Evolutionary conservation across 257 asterid species (phyloP).

Genomic region (Knoxia roxburghii): DNA sequence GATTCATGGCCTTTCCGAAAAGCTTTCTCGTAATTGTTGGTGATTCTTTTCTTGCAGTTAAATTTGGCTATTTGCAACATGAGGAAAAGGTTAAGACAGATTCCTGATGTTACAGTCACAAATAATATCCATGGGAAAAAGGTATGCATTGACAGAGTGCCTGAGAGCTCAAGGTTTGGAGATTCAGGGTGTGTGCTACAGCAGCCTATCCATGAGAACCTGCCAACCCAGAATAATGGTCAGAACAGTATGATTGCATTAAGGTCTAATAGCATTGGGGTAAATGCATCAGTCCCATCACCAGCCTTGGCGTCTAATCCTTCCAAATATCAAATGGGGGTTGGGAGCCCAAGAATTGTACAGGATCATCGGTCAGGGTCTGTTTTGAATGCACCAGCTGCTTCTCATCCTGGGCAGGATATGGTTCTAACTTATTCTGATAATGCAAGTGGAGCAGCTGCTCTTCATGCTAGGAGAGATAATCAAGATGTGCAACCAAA

Average conservation of each 20-base stretch:
- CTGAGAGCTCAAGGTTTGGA: slow-evolving; percentile 59
- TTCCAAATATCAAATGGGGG: slow-evolving; percentile 49
- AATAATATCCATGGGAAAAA: slow-evolving; percentile 58
- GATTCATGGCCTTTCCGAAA: slow-evolving; percentile 1
- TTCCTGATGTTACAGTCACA: slow-evolving; percentile 50
- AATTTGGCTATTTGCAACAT: slow-evolving; percentile 58
- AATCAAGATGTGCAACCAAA: slow-evolving; percentile 61
- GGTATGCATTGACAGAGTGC: slow-evolving; percentile 54
- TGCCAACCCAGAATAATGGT: slow-evolving; percentile 49
- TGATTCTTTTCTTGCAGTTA: slow-evolving; percentile 42
- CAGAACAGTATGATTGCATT: slow-evolving; percentile 44
- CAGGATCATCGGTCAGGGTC: slow-evolving; percentile 70
- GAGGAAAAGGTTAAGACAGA: slow-evolving; percentile 65
- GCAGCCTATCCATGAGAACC: slow-evolving; percentile 53
- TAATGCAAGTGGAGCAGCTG: slow-evolving; percentile 35
- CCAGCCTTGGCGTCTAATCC: slow-evolving; percentile 52
- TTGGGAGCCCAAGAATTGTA: slow-evolving; percentile 59
- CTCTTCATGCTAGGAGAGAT: slow-evolving; percentile 65
- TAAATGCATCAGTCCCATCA: slow-evolving; percentile 58
- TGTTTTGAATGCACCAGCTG: slow-evolving; percentile 44
- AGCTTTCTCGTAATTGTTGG: slow-evolving; percentile 9
- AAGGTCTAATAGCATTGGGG: slow-evolving; percentile 61
- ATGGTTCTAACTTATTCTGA: slow-evolving; percentile 49
- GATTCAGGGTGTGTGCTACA: slow-evolving; percentile 50
- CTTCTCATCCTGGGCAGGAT: slow-evolving; percentile 71